These are phyloP conservation scores for Botryotinia calthae DNA, from an alignment of 2,329 filamentous ascomycete genomes.

Conservation along the genomic window DNA sequence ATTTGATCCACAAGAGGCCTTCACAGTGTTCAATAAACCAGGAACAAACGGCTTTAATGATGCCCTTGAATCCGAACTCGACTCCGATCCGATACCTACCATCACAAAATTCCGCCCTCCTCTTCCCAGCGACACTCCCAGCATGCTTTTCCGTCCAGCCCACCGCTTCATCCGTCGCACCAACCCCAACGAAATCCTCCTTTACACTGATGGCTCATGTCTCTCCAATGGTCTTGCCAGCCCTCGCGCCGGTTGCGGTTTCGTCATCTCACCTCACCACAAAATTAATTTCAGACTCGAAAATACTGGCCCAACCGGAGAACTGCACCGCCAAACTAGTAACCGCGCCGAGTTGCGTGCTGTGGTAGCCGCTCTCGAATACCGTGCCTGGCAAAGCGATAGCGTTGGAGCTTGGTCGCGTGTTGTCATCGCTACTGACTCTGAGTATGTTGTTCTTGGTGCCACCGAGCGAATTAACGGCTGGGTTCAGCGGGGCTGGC, in stretches of 20 bases:
- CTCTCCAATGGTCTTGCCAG: background rate
- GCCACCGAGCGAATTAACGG: conserved; percentile 44
- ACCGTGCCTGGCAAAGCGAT: conserved; percentile 17
- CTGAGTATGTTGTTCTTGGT: conserved; percentile 48
- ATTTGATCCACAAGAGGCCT: no score
- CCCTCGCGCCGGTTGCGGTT: background rate
- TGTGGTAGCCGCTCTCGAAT: conserved; percentile 48
- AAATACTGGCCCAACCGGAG: conserved; percentile 19
- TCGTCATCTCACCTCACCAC: background rate
- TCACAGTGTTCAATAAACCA: no score
- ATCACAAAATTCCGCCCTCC: background rate
- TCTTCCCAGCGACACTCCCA: background rate
- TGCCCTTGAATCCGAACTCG: no score
- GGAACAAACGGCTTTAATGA: no score
- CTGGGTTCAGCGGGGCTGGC: conserved; percentile 49
- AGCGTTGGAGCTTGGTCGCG: conserved; percentile 41
- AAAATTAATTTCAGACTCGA: conserved; percentile 17
- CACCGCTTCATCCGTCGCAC: background rate
- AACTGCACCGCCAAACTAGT: conserved; percentile 43
- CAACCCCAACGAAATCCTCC: background rate
- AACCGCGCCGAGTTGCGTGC: conserved; percentile 56
- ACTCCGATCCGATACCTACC: background rate
- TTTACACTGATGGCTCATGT: conserved; percentile 2
- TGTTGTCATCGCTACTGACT: conserved; percentile 54
- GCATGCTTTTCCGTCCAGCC: background rate